Evolutionary conservation across 1,284 basidiomycete species (phyloP), one percentile per base, ranked within the genome.

Genomic region (Meira miltonrushii): DNA sequence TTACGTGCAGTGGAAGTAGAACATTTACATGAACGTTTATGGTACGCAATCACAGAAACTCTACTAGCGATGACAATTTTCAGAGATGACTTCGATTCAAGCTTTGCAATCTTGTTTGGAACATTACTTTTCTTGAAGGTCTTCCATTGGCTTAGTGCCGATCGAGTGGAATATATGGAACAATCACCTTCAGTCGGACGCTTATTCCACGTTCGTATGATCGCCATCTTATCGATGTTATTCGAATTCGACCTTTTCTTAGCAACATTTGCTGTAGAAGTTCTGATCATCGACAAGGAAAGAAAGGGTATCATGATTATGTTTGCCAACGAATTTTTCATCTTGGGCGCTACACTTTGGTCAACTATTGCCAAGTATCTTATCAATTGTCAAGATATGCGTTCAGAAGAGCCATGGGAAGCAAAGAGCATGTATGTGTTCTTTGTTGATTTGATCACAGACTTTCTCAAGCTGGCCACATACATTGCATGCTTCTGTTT

Each of bases 101-200:
- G 87, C 1, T 97, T 97, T 77, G 88, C 88, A 39, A 81, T 93
- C 66, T 89, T 96, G 84, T 97, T 96, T 75, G 87, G 89, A 17
- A 85, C 91, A 66, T 81, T 99, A 19, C 84, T 97, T 13, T 94
- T 96, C 71, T 84, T 97, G 70, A 97, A 97, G 78, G 92, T 90
- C 57, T 98, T 98, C 79, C 95, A 99, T 79, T 97, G 93, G 93
- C 84, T 99, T 37, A 85, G 92, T 59, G 86, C 87, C 2, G 94
- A 97, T 77, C 85, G 95, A 46, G 89, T 98, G 55, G 95, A 98
- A 84, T 93, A 90, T 83, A 96, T 99, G 89, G 95, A 98, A 74
- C 95, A 99, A 81, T 83, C 89, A 57, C 88, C 92, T 33, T 88
- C 89, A 8, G 87, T 94, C 23, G 83, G 89, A 2, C 76, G 84